These are phyloP conservation scores for Aspergillus sojae DNA, from an alignment of 2,329 filamentous ascomycete genomes.

Conservation along the genomic window DNA sequence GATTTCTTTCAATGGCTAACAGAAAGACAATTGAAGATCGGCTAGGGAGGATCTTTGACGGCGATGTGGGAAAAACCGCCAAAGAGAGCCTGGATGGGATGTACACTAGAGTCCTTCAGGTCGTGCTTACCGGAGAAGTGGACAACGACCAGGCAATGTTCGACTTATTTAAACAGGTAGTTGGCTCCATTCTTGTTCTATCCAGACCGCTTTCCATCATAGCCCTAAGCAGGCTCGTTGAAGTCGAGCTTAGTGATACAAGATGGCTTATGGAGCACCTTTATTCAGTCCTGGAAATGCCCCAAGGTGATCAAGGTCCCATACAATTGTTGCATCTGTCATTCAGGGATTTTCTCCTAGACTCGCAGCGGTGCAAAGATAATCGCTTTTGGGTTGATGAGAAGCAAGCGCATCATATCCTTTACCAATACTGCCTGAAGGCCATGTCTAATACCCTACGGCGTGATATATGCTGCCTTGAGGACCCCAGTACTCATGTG, in stretches of 20 bases:
- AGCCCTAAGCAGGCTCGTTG: background rate
- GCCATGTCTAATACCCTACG: background rate
- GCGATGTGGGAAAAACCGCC: background rate
- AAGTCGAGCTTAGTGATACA: background rate
- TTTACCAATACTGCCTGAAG: background rate
- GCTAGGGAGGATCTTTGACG: background rate
- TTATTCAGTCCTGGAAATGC: background rate
- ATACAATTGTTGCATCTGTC: slow-evolving; percentile 7
- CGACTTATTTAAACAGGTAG: background rate
- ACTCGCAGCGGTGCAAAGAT: background rate
- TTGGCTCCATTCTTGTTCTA: slow-evolving; percentile 2
- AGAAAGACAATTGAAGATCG: background rate
- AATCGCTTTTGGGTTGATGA: background rate
- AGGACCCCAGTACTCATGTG: background rate
- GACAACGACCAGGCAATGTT: background rate
- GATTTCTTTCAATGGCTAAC: background rate
- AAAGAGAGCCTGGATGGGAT: background rate
- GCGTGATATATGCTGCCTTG: background rate
- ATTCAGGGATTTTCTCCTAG: slow-evolving; percentile 11
- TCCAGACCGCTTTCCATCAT: background rate
- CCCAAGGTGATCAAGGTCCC: background rate
- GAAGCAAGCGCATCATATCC: background rate
- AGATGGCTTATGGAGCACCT: background rate
- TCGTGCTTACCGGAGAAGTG: background rate
- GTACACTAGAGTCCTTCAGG: background rate